Percentiles rank a stretch among this genome's conserved stretches.
Evolutionary conservation across 2,329 filamentous ascomycete species (phyloP).

Genomic region (Diaporthe citri): DNA sequence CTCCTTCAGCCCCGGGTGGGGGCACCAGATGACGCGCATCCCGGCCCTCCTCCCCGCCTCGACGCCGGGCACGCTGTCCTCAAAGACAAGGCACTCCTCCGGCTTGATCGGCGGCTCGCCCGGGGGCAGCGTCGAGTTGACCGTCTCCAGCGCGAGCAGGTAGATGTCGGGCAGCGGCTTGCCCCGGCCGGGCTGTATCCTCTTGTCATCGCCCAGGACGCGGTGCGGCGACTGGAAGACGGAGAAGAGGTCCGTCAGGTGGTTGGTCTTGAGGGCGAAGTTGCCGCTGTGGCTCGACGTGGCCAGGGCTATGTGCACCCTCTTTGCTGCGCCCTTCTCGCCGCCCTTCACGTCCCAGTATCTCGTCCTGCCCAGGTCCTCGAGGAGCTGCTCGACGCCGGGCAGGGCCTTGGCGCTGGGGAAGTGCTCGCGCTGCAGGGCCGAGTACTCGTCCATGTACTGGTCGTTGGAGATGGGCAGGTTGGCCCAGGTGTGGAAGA

Average conservation of each 20-base stretch:
- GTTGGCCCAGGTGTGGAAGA: constrained; percentile 83
- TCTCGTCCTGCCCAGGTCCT: constrained; percentile 66
- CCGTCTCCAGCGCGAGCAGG: constrained; percentile 83
- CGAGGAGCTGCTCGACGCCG: constrained; percentile 79
- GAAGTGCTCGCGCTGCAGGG: constrained; percentile 80
- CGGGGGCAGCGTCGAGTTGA: constrained; percentile 79
- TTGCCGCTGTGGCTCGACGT: constrained; percentile 81
- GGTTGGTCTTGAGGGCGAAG: constrained; percentile 81
- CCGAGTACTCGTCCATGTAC: constrained; percentile 70
- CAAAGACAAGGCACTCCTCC: constrained; percentile 94
- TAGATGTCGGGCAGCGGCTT: constrained; percentile 98
- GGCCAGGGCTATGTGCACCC: constrained; percentile 86
- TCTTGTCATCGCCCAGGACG: constrained; percentile 86
- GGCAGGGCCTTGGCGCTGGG: constrained; percentile 81
- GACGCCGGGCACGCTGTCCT: constrained; percentile 93
- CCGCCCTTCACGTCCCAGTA: constrained; percentile 58
- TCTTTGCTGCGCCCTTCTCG: constrained; percentile 48
- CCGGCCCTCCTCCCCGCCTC: constrained; percentile 91
- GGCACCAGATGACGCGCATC: constrained; percentile 95
- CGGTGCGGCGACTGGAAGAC: constrained; percentile 78
- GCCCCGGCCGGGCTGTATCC: constrained; percentile 83
- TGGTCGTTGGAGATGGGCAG: constrained; percentile 81
- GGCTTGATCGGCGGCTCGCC: constrained; percentile 77
- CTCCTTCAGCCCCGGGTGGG: constrained; percentile 81
- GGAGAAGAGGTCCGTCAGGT: constrained; percentile 69